Base-by-base conservation (phyloP, 176 grass and related monocot species). In the Oryza nivara region DNA sequence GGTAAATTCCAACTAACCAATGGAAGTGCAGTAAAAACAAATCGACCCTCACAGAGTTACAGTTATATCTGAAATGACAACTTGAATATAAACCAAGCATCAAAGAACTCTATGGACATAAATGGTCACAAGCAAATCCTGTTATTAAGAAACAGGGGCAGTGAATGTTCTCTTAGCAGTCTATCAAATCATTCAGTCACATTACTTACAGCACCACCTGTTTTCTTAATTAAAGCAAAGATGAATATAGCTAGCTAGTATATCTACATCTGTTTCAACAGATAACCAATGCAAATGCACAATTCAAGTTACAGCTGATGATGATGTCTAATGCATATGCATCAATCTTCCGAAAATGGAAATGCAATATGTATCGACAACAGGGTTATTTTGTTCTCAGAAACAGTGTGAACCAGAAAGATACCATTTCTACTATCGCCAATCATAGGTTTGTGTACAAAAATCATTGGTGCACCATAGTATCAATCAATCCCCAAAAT, bases 191-290 rank as follows among this genome's bases (percentile, higher is more conserved):
- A 36, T 89, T 41, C 68, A 58, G 58, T 70, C 28, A 49, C 9
- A 54, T 63, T 52, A 79, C 20, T 63, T 23, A 20, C 9, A 5
- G 58, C 9, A 4, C n/a, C 58, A 63, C 58, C 3, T 44, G 14
- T 20, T 73, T 78, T 35, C n/a, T 79, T 82, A 77, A 70, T 22
- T 17, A 34, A 71, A 81, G 26, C 34, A 89, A 74, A 38, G 61
- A 11, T 0, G 15, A 28, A 67, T 7, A 38, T 65, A 63, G 67
- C 19, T 78, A 40, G 26, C 54, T 87, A 51, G 28, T 30, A 6
- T n/a, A 6, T n/a, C n/a, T 63, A 63, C n/a, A 63, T 63, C 3
- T 47, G 32, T 75, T 87, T 79, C 69, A 78, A 68, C 68, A 63
- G 9, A 26, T 72, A 72, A 73, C 25, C 25, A 68, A 16, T 15